A percentile compares a stretch with the other conserved stretches of the same genome.
These are phyloP conservation scores for Aspergillus baeticus DNA, from an alignment of 495 filamentous ascomycete species.

Conservation along the genomic window DNA sequence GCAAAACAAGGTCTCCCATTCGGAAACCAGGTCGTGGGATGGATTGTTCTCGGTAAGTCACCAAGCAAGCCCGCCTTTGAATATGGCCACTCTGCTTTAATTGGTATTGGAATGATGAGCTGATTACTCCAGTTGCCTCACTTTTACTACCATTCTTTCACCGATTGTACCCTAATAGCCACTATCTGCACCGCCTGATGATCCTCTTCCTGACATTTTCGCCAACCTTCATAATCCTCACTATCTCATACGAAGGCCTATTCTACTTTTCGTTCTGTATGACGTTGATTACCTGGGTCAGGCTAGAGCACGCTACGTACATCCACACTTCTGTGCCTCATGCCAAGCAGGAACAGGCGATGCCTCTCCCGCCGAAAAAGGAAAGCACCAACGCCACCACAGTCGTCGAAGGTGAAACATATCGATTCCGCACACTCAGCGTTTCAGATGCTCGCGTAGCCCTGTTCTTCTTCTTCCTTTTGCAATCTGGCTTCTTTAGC, in stretches of 20 bases:
- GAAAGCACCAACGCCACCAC: constrained; percentile 29
- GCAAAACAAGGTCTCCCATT: constrained; percentile 83
- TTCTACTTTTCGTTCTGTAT: constrained; percentile 92
- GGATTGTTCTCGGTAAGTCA: constrained; percentile 73
- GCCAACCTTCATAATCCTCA: constrained; percentile 92
- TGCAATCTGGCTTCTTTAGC: constrained; percentile 96
- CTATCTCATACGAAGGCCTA: constrained; percentile 95
- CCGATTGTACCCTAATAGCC: constrained; percentile 73
- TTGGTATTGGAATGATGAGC: background rate
- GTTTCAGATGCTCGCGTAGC: constrained; percentile 82
- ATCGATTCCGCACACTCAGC: constrained; percentile 66
- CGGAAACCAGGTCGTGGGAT: constrained; percentile 86
- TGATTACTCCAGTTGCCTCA: constrained; percentile 58
- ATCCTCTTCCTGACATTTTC: constrained; percentile 92
- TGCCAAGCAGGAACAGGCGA: constrained; percentile 24
- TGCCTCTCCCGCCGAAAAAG: constrained; percentile 18
- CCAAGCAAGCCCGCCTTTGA: too few species aligned
- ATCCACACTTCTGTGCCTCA: constrained; percentile 41
- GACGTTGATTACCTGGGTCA: constrained; percentile 84
- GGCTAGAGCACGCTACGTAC: constrained; percentile 80
- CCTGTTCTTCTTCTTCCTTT: constrained; percentile 90
- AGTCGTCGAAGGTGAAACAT: constrained; percentile 35
- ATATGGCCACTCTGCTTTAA: background rate
- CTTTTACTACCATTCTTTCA: constrained; percentile 80
- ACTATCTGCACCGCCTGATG: constrained; percentile 87